Percentiles rank a stretch among this genome's conserved stretches.
These are phyloP conservation scores for Lentinula guzmanii DNA, from an alignment of 768 basidiomycete species.

Conservation along the genomic window DNA sequence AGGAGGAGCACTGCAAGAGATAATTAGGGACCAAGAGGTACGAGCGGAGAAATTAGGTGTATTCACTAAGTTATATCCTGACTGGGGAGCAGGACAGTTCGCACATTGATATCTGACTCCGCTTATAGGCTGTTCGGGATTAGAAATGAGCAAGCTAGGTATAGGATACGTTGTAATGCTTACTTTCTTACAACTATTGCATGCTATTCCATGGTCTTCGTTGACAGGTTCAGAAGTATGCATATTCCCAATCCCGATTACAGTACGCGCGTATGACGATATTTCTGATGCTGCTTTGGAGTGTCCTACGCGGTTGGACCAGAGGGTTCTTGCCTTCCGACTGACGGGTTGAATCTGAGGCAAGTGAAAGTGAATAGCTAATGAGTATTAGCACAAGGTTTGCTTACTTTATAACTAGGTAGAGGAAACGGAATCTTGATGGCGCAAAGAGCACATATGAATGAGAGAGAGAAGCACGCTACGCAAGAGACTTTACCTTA, in stretches of 20 bases:
- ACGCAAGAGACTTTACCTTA: constrained; percentile 50
- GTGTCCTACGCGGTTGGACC: constrained; percentile 47
- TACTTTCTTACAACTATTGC: constrained; percentile 58
- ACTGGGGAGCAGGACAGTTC: constrained; percentile 74
- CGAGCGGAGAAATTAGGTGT: not conserved
- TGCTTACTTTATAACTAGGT: constrained; percentile 56
- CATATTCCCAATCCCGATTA: constrained; percentile 48
- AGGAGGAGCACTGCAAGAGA: constrained; percentile 60
- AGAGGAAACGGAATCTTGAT: constrained; percentile 87
- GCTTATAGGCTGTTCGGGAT: constrained; percentile 49
- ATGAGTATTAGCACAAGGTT: not conserved
- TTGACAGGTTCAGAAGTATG: constrained; percentile 24
- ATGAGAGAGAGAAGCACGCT: too few relatives aligned
- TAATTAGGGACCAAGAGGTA: not conserved
- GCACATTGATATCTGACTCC: constrained; percentile 88
- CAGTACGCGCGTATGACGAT: constrained; percentile 54
- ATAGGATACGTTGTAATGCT: constrained; percentile 9
- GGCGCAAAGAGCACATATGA: not conserved
- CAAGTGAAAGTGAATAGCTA: not conserved
- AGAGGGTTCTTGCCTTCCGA: constrained; percentile 64
- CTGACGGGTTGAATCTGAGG: constrained; percentile 59
- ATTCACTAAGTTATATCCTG: constrained; percentile 69
- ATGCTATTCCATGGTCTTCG: constrained; percentile 54
- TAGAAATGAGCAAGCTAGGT: not conserved
- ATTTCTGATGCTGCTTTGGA: constrained; percentile 45